A percentile compares a stretch with the other conserved stretches of the same genome.
These are phyloP conservation scores for Sphaerulina populicola DNA, from an alignment of 2,329 filamentous ascomycete genomes.

Conservation along the genomic window DNA sequence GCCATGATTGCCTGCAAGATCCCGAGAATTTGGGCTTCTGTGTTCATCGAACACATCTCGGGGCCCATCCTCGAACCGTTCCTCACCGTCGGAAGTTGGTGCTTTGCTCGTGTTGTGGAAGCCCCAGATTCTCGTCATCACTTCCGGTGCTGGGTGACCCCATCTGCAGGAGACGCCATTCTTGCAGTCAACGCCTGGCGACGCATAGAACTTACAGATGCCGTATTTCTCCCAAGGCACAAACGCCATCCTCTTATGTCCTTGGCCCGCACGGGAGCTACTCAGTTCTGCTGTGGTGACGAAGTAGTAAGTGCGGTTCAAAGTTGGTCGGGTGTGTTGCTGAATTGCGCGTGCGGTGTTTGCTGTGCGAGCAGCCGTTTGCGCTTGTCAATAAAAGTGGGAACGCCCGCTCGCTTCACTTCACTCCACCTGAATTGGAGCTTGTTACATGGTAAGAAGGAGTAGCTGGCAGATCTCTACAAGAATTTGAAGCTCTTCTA, in stretches of 20 bases:
- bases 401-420: background rate
- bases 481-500: too few species aligned
- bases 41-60: background rate
- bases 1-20: background rate
- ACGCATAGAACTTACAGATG: conserved; percentile 19
- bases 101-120: background rate
- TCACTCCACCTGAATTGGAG: background rate
- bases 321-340: background rate
- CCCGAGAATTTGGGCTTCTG: background rate
- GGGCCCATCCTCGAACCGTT: background rate
- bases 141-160: background rate
- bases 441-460: too few species aligned
- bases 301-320: background rate
- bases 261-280: too few species aligned
- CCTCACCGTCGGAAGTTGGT: too few species aligned
- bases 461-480: too few species aligned
- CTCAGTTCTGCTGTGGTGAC: too few species aligned
- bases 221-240: conserved; percentile 22
- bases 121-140: background rate
- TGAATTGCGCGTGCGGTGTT: background rate
- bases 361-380: background rate
- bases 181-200: background rate
- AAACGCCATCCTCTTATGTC: conserved; percentile 16
- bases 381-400: background rate
- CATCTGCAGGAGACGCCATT: background rate